phyloP scores from a whole-genome alignment of 768 basidiomycete species.

The Tulasnella sp. region DNA sequence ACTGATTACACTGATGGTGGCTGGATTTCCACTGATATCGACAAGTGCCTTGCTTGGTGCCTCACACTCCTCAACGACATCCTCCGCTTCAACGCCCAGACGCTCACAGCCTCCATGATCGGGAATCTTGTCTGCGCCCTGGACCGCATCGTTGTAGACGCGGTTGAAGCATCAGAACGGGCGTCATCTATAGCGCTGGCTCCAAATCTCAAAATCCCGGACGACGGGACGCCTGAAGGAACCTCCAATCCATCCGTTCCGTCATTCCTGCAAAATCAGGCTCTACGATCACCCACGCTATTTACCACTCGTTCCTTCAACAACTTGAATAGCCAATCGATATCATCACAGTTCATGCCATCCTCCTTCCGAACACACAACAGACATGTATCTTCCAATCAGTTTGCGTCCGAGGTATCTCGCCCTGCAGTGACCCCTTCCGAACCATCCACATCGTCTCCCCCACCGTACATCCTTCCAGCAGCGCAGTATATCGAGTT shows the following conservation, averaged over 20 bases:
- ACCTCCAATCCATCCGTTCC: not conserved
- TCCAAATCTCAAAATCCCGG: not conserved
- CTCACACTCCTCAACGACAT: slow-evolving; percentile 6
- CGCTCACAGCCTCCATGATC: not conserved
- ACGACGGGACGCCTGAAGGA: not conserved
- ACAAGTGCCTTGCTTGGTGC: slow-evolving; percentile 2
- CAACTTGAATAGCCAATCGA: not conserved
- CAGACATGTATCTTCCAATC: slow-evolving; percentile 1
- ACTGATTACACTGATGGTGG: not conserved
- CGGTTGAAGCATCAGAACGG: slow-evolving; percentile 2
- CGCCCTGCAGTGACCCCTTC: not conserved
- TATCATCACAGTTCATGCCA: not conserved
- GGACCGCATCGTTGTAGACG: slow-evolving; percentile 8
- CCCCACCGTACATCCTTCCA: slow-evolving; percentile 1
- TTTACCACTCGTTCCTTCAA: slow-evolving; percentile 1
- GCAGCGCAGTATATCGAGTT: slow-evolving; percentile 4
- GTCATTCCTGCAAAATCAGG: not conserved
- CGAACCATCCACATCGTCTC: not conserved
- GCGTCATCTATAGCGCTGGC: not conserved
- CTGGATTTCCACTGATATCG: not conserved
- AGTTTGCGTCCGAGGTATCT: not conserved
- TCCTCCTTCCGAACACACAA: slow-evolving; percentile 3
- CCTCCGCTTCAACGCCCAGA: slow-evolving; percentile 6
- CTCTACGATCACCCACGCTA: not conserved
- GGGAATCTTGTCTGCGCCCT: not conserved